Evolutionary conservation across 2,329 filamentous ascomycete species (phyloP), one percentile per base, ranked within the genome.

Genomic region (Exserohilum rostratum): DNA sequence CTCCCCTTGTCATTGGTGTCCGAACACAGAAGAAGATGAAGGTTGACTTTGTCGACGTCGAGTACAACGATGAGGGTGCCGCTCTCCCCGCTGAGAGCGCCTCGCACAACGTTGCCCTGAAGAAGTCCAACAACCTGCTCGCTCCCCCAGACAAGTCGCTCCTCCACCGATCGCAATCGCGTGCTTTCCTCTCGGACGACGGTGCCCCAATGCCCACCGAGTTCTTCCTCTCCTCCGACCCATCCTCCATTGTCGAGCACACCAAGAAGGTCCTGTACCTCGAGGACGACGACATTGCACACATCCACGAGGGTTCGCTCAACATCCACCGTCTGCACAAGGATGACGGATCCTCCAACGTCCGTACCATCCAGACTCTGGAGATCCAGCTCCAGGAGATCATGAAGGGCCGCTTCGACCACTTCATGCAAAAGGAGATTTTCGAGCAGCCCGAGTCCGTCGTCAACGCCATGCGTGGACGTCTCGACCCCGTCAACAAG

Each of bases 401-500:
- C 80, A 99, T 99, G 95, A 99, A 99, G 89, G 95, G 95, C 79
- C 96, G 95, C 77, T 99, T 98, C 80, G 95, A 99, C 78, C 95
- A 99, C 83, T 99, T 97, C 85, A 99, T 99, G 95, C 95, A 99
- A 79, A 99, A 99, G 87, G 95, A 99, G 79, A 99, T 99, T 73
- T 99, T 99, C 78, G 95, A 99, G 85, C 95, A 99, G 83, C 95
- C 95, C 73, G 95, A 99, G 81, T 99, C 95, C 12, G 91, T 99
- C 58, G 88, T 99, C 82, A 99, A 99, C 86, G 97, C 95, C 66
- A 99, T 99, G 95, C 91, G 95, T 87, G 95, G 95, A 80, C 95
- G 95, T 81, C 83, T 99, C 70, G 95, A 99, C 78, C 84, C 90
- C 57, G 89, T 87, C 70, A 96, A 97, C 84, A 96, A 96, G 85